Evolutionary conservation across 2,329 filamentous ascomycete species (phyloP), one percentile per base, ranked within the genome.

Genomic region (Arthrobotrys megalospora): DNA sequence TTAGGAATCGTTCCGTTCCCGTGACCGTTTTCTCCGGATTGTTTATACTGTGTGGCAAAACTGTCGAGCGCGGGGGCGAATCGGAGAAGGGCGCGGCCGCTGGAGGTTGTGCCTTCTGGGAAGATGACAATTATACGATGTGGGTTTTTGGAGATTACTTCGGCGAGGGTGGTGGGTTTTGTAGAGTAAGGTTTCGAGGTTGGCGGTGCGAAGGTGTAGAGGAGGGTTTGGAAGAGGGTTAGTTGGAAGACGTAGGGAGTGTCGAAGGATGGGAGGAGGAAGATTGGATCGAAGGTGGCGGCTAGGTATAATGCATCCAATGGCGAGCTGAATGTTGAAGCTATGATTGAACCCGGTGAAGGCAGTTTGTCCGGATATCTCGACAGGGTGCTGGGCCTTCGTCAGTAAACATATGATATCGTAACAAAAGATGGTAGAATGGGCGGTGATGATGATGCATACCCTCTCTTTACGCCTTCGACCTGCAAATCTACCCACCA

Each of bases 401-500:
- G 50, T 80, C 63, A 80, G 71, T 71, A 69, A 70, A 64, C 43
- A 64, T 64, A 48, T 64, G 60, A 43, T 41, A 53, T 28, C 19
- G 8, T 53, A 60, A 63, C 24, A 63, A 53, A 12, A 14, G 52
- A 52, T 6, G 7, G n/a, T 47, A 36, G 14, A 62, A n/a, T 24
- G 12, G 14, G 1, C 24, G 11, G 60, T 28, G 48, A 77, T 6
- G n/a, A 16, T 45, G 11, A 48, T 38, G 83, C 87, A 70, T 84
- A 94, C 86, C 96, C 96, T 85, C 94, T 93, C 85, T 93, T 94
- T 67, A 99, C 96, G 75, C 95, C 95, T 84, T 99, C 96, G 80
- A 99, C 93, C 84, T 97, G 95, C n/a, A 99, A 87, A 85, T 99
- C 96, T 71, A 97, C 91, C 95, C 95, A 98, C 94, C 94, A 98